A percentile compares a stretch with the other conserved stretches of the same genome.
phyloP scores from a whole-genome alignment of 1,284 basidiomycete genomes.

The Tilletia setariae region DNA sequence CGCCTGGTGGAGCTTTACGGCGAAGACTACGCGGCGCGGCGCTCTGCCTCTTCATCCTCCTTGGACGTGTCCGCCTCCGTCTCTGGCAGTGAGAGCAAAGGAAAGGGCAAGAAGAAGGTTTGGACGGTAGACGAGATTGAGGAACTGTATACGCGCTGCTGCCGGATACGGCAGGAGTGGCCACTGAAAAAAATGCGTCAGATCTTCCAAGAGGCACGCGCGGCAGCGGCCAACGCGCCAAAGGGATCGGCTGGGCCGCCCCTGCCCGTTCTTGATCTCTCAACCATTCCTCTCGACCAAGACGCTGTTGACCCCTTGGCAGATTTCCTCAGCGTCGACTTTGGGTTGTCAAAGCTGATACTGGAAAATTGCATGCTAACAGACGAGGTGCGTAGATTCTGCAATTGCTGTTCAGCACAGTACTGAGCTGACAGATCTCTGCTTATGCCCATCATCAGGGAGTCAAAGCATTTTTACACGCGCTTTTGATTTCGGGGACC shows the following conservation, averaged over 20 bases:
- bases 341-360: constrained; percentile 45
- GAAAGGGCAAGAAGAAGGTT: constrained; percentile 13
- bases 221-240: constrained; percentile 9
- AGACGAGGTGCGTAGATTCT: constrained; percentile 27
- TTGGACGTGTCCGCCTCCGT: no score
- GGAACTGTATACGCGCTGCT: constrained; percentile 49
- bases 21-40: constrained; percentile 35
- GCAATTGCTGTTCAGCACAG: background rate
- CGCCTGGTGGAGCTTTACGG: constrained; percentile 30
- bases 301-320: constrained; percentile 44
- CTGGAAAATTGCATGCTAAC: constrained; percentile 48
- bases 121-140: constrained; percentile 37
- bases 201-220: constrained; percentile 42
- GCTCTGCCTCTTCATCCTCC: background rate
- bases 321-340: constrained; percentile 49
- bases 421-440: background rate
- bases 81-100: background rate
- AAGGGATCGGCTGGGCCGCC: background rate
- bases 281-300: constrained; percentile 39
- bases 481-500: constrained; percentile 77
- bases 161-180: constrained; percentile 49
- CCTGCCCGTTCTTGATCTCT: constrained; percentile 44
- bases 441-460: constrained; percentile 58
- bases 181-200: constrained; percentile 48
- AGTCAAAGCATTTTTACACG: constrained; percentile 84